phyloP scores from a whole-genome alignment of 177 flowering plant species.

The Vitis hybrid region DNA sequence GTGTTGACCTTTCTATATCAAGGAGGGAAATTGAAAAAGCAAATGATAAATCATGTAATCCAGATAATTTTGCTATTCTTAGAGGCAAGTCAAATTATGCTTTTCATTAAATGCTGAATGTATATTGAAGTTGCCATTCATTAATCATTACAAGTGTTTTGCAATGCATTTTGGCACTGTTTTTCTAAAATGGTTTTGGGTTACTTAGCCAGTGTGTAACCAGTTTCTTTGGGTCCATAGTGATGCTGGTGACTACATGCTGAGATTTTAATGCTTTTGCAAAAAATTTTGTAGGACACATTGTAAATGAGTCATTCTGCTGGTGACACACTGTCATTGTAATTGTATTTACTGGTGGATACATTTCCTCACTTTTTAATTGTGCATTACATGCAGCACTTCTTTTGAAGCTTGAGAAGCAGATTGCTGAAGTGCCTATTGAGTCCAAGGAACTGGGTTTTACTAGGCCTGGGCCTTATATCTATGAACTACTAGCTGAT shows the following conservation, averaged over 20 bases:
- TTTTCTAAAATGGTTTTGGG: no score
- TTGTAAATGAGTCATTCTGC: no score
- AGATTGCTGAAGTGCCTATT: conserved; percentile 74
- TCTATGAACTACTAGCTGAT: conserved; percentile 79
- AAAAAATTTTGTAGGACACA: no score
- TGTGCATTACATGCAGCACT: conserved; percentile 57
- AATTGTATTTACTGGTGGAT: no score
- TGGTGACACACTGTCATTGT: no score
- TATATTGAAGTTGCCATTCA: neutral
- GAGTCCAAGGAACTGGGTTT: conserved; percentile 84
- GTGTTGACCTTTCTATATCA: conserved; percentile 57
- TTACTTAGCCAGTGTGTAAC: no score
- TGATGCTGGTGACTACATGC: no score
- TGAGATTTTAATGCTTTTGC: no score
- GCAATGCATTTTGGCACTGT: no score
- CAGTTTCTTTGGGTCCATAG: no score
- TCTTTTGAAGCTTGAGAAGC: conserved; percentile 88
- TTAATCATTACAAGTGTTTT: no score
- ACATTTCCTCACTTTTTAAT: neutral
- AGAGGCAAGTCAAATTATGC: conserved; percentile 48
- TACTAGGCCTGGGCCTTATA: conserved; percentile 91
- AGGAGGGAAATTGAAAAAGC: conserved; percentile 47
- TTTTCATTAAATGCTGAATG: neutral
- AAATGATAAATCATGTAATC: conserved; percentile 64
- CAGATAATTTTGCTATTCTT: conserved; percentile 85